Base-by-base conservation (phyloP, 768 basidiomycete species). In the Boletus eberwhitei region DNA sequence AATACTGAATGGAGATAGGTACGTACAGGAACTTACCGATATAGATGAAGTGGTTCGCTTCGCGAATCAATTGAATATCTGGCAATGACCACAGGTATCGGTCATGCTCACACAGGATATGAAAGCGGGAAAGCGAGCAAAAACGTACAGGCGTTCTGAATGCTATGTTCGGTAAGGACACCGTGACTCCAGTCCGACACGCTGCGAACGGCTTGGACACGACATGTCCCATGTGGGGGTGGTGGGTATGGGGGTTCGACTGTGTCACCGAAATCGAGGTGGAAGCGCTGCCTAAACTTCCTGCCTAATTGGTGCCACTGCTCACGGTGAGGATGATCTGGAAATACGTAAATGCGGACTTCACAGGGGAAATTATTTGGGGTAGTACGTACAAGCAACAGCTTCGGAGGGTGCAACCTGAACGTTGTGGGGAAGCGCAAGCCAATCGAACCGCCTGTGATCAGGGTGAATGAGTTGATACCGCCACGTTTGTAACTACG, bases 141-240 rank as follows among this genome's bases (percentile, higher is more conserved):
- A 81, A 8, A 81, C 88, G 68, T 64, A 91, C 90, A 93, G 44
- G 96, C 95, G 61, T 93, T 88, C 73, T 97, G 95, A 55, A 98
- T 93, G 70, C 90, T 93, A 54, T 84, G 82, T 70, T 98, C 96
- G 4, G 83, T 87, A 59, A 95, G 76, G 35, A 94, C 89, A 3
- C 95, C 96, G 62, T 93, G 91, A 63, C 87, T 90, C 96, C 96
- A 99, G 71, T 98, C 96, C 2, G 79, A 85, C 21, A 94, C 89
- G 57, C 88, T 91, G 50, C 96, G 82, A 40, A 92, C 79, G 16
- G 81, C 92, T 75, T 98, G 93, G 17, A 93, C 87, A 34, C 75
- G 75, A 64, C 86, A 87, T 8, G 76, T 77, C 2, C 80, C 80
- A 31, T 79, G 74, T 0, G 77, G 79, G 8, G 73, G 61, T 16